Evolutionary conservation across 2,329 filamentous ascomycete species (phyloP).

Genomic region (Parafenestella ontariensis): DNA sequence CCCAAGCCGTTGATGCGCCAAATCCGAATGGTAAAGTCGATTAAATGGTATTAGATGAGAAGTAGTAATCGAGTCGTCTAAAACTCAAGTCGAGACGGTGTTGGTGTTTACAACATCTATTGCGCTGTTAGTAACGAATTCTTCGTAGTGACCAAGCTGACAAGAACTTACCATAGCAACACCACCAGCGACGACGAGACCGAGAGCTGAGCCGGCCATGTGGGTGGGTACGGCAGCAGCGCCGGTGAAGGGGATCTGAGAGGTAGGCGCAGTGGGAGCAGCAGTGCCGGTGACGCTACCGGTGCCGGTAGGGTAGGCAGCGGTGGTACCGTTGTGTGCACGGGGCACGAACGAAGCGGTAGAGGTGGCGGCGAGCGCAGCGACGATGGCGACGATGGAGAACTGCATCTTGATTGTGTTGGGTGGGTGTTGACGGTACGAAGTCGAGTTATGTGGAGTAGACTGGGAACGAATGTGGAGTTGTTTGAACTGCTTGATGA

Average conservation of each 20-base stretch:
- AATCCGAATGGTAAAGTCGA: conserved; percentile 2
- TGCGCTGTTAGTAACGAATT: not conserved
- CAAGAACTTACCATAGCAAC: conserved; percentile 36
- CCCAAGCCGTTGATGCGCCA: conserved; percentile 7
- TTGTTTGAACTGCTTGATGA: not conserved
- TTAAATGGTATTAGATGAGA: conserved; percentile 3
- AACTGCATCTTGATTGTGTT: conserved; percentile 38
- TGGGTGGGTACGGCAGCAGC: conserved; percentile 27
- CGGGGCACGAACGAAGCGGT: conserved; percentile 30
- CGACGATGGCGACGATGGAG: conserved; percentile 31
- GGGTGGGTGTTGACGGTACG: not conserved
- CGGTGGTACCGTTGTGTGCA: conserved; percentile 33
- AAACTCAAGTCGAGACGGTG: conserved; percentile 6
- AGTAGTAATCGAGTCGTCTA: not conserved
- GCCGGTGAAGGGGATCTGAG: conserved; percentile 35
- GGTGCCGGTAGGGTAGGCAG: conserved; percentile 35
- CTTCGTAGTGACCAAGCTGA: not conserved
- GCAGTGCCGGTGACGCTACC: conserved; percentile 17
- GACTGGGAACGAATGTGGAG: not conserved
- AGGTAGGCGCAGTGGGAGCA: conserved; percentile 17
- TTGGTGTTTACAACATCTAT: conserved; percentile 8
- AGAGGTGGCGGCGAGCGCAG: conserved; percentile 35
- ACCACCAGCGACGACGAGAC: conserved; percentile 39
- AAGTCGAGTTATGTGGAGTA: not conserved
- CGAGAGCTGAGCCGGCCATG: conserved; percentile 35